These are phyloP conservation scores for Penicillium oxalicum DNA, from an alignment of 2,329 filamentous ascomycete species.

Conservation along the genomic window DNA sequence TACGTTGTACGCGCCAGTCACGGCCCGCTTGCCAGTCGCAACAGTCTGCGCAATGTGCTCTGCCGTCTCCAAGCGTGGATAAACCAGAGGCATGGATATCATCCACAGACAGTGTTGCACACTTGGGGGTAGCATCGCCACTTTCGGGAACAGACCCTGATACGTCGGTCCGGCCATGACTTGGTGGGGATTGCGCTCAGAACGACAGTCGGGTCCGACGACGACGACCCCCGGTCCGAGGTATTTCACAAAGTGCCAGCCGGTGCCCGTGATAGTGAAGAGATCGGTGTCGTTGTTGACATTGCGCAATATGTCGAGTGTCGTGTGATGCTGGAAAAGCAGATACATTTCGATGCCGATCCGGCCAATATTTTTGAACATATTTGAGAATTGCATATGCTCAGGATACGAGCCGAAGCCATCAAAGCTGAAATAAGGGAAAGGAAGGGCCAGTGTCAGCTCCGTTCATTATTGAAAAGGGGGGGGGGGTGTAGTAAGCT, in stretches of 20 bases:
- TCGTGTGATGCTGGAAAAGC: constrained; percentile 96
- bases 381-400: constrained; percentile 95
- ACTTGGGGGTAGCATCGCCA: constrained; percentile 80
- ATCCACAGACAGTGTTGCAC: constrained; percentile 98
- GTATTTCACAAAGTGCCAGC: constrained; percentile 98
- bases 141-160: constrained; percentile 92
- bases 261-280: constrained; percentile 93
- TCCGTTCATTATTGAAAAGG: background rate
- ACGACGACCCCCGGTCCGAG: constrained; percentile 86
- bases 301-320: constrained; percentile 84
- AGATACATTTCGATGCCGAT: constrained; percentile 97
- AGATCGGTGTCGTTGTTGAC: constrained; percentile 82
- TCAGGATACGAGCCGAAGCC: constrained; percentile 96
- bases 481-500: no score
- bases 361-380: constrained; percentile 97
- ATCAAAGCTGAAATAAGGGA: constrained; percentile 62
- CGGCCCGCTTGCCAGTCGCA: constrained; percentile 90
- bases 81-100: constrained; percentile 83
- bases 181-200: constrained; percentile 81
- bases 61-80: constrained; percentile 83
- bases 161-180: constrained; percentile 96
- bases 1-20: constrained; percentile 94
- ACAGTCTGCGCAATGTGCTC: constrained; percentile 88
- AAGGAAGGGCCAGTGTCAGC: constrained; percentile 9
- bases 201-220: constrained; percentile 84